Percentiles rank a stretch among this genome's conserved stretches.
Conservation (phyloP, 768 basidiomycete genomes). For the Rubroboletus satanas region DNA sequence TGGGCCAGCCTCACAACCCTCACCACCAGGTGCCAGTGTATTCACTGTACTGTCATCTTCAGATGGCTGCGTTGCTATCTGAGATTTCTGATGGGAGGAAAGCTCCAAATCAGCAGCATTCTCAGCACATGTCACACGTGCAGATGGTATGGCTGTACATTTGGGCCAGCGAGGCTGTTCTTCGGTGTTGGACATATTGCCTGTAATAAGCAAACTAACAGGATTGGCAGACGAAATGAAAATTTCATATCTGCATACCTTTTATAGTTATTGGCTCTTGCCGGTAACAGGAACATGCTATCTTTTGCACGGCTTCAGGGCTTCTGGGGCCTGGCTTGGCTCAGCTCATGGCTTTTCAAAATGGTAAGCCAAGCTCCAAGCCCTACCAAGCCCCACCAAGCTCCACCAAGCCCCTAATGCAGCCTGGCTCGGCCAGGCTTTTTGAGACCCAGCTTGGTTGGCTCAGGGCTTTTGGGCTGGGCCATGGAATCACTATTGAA, state of each 20-base stretch:
- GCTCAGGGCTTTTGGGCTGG: too few species aligned
- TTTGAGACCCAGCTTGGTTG: not conserved
- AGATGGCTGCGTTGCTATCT: too few species aligned
- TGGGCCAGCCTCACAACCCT: too few species aligned
- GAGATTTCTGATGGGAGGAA: too few species aligned
- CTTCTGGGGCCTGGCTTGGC: not conserved
- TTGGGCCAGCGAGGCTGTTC: not conserved
- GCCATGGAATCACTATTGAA: not conserved
- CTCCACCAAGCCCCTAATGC: not conserved
- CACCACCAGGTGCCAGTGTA: too few species aligned
- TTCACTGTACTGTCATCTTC: too few species aligned
- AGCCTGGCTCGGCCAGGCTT: not conserved
- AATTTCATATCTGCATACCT: too few species aligned
- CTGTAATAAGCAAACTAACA: not conserved
- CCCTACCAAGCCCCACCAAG: too few species aligned
- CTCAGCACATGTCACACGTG: not conserved
- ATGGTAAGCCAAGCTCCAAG: not conserved
- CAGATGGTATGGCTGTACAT: not conserved
- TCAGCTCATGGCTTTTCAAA: not conserved
- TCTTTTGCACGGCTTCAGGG: not conserved
- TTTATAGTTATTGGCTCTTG: too few species aligned
- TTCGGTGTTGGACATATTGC: not conserved
- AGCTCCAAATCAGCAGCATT: slow-evolving; percentile 2
- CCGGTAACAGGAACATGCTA: too few species aligned
- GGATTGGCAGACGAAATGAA: not conserved